phyloP scores from a whole-genome alignment of 75 land plant species.

The Larix kaempferi region DNA sequence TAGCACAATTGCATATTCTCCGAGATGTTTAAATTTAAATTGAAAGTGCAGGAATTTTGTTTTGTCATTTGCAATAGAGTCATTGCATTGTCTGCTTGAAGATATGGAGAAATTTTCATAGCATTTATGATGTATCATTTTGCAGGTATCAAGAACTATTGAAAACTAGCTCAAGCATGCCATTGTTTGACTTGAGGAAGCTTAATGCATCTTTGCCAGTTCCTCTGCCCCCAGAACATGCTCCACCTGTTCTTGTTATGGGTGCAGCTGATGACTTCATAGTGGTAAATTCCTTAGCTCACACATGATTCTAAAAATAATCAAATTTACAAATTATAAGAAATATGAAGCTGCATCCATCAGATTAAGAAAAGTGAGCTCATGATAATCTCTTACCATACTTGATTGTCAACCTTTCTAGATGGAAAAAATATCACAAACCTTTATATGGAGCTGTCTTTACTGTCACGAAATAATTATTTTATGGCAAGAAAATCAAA shows the following conservation, averaged over 20 bases:
- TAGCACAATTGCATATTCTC: too few species aligned
- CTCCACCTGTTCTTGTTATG: constrained; percentile 63
- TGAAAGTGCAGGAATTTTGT: too few species aligned
- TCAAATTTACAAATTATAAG: neutral
- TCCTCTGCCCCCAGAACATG: constrained; percentile 31
- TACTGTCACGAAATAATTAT: too few species aligned
- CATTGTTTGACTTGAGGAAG: constrained; percentile 77
- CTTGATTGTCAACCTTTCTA: neutral
- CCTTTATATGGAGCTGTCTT: too few species aligned
- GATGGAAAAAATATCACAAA: neutral
- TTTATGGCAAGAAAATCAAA: too few species aligned
- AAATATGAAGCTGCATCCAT: neutral
- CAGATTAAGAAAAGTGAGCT: neutral
- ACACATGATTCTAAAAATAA: neutral
- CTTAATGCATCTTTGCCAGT: constrained; percentile 85
- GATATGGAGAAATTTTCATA: neutral
- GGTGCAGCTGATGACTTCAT: constrained; percentile 86
- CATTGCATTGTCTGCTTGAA: neutral
- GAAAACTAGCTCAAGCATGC: constrained; percentile 73
- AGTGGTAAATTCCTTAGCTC: constrained; percentile 36
- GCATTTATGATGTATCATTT: neutral
- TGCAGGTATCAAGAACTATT: constrained; percentile 74
- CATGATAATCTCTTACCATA: neutral
- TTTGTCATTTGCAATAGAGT: neutral
- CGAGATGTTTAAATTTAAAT: too few species aligned